phyloP scores from a whole-genome alignment of 2,329 filamentous ascomycete genomes.

The Fusarium sp. region DNA sequence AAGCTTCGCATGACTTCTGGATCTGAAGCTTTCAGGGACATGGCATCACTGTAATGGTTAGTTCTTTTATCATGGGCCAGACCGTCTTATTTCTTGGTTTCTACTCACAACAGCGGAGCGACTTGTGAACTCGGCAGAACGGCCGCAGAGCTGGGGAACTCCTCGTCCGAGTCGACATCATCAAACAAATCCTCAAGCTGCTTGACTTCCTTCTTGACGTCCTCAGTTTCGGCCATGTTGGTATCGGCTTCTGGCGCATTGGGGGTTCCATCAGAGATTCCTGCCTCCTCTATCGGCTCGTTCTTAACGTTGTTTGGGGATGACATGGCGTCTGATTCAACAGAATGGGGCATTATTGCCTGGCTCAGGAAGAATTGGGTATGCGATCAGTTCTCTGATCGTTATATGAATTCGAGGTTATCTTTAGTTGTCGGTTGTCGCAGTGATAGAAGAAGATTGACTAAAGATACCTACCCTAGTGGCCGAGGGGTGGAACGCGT shows the following conservation, averaged over 20 bases:
- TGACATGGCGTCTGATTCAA: conserved; percentile 43
- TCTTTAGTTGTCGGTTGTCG: conserved; percentile 35
- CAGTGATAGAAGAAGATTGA: conserved; percentile 37
- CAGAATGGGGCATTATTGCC: conserved; percentile 43
- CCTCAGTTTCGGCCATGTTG: conserved; percentile 45
- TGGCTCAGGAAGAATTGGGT: background rate
- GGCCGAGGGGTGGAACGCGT: conserved; percentile 39
- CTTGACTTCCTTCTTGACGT: conserved; percentile 61
- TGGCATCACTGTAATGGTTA: conserved; percentile 49
- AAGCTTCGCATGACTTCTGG: conserved; percentile 91
- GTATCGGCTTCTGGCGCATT: conserved; percentile 36
- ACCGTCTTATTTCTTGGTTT: background rate
- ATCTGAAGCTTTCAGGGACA: conserved; percentile 70
- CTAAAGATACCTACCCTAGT: conserved; percentile 4
- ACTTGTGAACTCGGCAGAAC: conserved; percentile 57
- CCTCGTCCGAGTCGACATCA: conserved; percentile 71
- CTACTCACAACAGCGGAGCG: conserved; percentile 63
- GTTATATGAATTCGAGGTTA: conserved; percentile 5
- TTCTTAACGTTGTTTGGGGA: conserved; percentile 47
- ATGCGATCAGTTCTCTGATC: background rate
- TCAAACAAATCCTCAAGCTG: conserved; percentile 70
- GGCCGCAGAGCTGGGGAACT: conserved; percentile 67
- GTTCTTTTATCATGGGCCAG: background rate
- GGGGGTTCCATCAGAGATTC: conserved; percentile 32
- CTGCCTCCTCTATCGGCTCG: conserved; percentile 46